phyloP scores from a whole-genome alignment of 768 basidiomycete genomes.

The Ephemerocybe angulata region DNA sequence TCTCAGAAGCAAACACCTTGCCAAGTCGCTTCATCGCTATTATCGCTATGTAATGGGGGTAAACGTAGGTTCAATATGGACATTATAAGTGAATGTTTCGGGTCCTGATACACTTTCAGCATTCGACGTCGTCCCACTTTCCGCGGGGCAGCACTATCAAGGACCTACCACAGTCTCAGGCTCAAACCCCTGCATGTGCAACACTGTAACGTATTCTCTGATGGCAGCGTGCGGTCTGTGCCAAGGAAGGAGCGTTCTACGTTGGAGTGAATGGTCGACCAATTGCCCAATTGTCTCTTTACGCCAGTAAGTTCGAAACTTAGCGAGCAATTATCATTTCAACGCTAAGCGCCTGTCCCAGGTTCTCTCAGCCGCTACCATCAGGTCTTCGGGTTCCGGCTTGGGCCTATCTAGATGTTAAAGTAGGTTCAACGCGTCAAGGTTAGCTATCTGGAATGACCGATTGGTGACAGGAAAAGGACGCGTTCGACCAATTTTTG shows the following conservation, averaged over 20 bases:
- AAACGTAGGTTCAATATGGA: too few species aligned
- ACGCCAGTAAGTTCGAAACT: constrained; percentile 19
- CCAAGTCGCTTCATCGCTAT: constrained; percentile 38
- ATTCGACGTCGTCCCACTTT: constrained; percentile 30
- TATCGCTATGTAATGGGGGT: constrained; percentile 39
- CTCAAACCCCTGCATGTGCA: constrained; percentile 50
- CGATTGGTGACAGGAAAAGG: constrained; percentile 23
- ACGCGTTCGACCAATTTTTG: constrained; percentile 36
- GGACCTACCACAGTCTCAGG: constrained; percentile 33
- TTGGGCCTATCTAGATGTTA: constrained; percentile 61
- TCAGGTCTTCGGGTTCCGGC: constrained; percentile 47
- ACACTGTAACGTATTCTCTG: constrained; percentile 50
- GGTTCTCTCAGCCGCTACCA: constrained; percentile 50
- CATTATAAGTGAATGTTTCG: too few species aligned
- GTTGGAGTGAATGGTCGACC: constrained; percentile 47
- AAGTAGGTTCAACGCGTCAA: constrained; percentile 21
- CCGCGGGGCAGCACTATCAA: constrained; percentile 31
- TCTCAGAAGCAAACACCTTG: constrained; percentile 47
- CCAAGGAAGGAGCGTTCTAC: constrained; percentile 40
- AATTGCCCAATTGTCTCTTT: constrained; percentile 42
- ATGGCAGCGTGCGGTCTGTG: constrained; percentile 58
- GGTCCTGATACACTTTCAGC: constrained; percentile 19
- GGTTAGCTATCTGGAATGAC: background rate
- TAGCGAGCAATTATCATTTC: background rate
- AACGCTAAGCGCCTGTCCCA: constrained; percentile 13